Evolutionary conservation across 2,329 filamentous ascomycete species (phyloP), one percentile per base, ranked within the genome.

Genomic region (Gliomastix tumulicola): DNA sequence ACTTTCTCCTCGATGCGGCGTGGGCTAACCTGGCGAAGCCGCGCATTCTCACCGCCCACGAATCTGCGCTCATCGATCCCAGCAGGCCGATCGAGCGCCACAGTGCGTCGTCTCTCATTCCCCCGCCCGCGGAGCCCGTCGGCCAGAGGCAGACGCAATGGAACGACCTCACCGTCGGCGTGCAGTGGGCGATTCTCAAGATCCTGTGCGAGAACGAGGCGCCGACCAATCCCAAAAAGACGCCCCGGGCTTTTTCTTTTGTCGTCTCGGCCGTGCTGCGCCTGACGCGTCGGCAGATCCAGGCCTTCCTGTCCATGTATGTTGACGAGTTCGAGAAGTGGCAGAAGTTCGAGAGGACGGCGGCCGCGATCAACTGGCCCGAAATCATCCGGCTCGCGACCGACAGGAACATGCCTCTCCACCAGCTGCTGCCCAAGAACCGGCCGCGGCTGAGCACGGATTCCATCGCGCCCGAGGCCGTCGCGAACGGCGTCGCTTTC

Each of bases 391-490:
- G 36, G 5, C 20, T 44, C 17, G 47, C 44, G 3, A 18, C 23
- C 4, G 34, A 40, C 13, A 40, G 15, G 23, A 37, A 42, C 10
- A 37, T 30, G 4, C 38, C 41, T 6, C 35, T 46, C 3, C 19
- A 32, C 5, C 30, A 41, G 7, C 33, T 48, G 16, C 35, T 52
- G 4, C 25, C 39, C 13, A 21, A 45, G 9, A 18, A 39, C 13
- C 51, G 51, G 1, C 54, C 54, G 4, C 11, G 5, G 3, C 40
- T 57, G 7, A 41, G 37, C 8, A 55, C 49, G 1, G 53, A 58
- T 20, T 13, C 21, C 2, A 28, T 56, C 3, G 22, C 41, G 4
- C 13, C 17, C 2, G 22, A 43, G 5, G 49, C 51, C 3, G 36
- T 48, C 10, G 30, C 44, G 5, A 33, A 25, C 3, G 52, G 47